Base-by-base conservation (phyloP, 495 filamentous ascomycete species). In the Annulohypoxylon bovei region DNA sequence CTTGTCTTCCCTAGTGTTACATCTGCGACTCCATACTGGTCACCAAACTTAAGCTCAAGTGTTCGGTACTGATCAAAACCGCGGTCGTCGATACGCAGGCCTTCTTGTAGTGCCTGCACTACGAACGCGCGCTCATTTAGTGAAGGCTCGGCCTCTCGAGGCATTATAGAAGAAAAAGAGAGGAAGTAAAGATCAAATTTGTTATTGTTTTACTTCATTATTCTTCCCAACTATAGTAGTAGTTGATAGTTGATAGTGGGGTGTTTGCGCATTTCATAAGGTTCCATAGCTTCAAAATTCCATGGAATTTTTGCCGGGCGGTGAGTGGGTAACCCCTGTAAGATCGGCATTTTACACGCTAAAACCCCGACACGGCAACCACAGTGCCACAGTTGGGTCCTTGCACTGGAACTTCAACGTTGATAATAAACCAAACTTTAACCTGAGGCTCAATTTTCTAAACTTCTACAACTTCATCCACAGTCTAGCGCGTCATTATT, bases 11-110 rank as follows among this genome's bases (percentile, higher is more conserved):
- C 95, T 63, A 98, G 80, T 68, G 88, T 86, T 4, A 98, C 92
- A 77, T 98, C 93, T 70, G 92, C 92, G 76, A 94, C 88, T 55
- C 95, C 95, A 83, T 95, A 92, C 74, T 97, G 92, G 40, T 97
- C 90, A 14, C 93, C 93, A 79, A 98, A 98, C 6, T 84, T 85
- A 33, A 99, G 83, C 42, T 89, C 87, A 20, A 98, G 75, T 9
- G 88, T 81, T 63, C 95, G 91, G 81, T 91, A 93, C 54, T 90
- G 83, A 70, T 98, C 92, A 55, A 92, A 82, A 37, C 85, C 77
- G 58, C 95, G 93, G 67, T 91, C 92, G 81, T 98, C 95, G 23
- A 98, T 82, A 12, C 95, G 91, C 25, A 91, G 78, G 69, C 90
- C 85, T 75, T 97, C 86, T 67, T 89, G 83, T 22, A 96, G 84